phyloP scores from a whole-genome alignment of 768 basidiomycete genomes.

The Mycena venus region DNA sequence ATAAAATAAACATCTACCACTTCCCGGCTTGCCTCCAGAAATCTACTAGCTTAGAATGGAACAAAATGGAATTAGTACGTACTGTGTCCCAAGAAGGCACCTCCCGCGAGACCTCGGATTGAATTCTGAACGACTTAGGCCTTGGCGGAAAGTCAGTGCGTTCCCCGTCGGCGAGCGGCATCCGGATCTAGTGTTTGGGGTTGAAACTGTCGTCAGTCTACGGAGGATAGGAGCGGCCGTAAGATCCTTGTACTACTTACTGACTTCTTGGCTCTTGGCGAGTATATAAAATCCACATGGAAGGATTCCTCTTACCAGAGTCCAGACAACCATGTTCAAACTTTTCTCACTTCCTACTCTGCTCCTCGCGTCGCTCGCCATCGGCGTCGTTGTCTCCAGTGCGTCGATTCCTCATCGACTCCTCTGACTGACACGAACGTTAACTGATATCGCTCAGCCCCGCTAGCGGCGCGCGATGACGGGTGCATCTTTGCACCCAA shows the following conservation, averaged over 20 bases:
- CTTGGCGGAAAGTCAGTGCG: neutral
- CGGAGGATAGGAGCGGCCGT: neutral
- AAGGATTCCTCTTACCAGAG: slow-evolving; percentile 11
- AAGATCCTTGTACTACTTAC: slow-evolving; percentile 17
- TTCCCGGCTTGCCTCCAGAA: neutral
- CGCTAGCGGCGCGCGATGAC: slow-evolving; percentile 3
- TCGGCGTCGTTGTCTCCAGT: slow-evolving; percentile 20
- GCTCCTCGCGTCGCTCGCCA: slow-evolving; percentile 15
- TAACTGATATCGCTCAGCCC: slow-evolving; percentile 15
- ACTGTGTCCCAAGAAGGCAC: neutral
- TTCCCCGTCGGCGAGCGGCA: neutral
- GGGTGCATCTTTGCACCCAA: slow-evolving; percentile 18
- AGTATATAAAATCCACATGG: slow-evolving; percentile 15
- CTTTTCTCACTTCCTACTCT: slow-evolving; percentile 13
- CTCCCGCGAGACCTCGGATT: neutral
- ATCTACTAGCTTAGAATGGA: neutral
- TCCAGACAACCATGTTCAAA: slow-evolving; percentile 17
- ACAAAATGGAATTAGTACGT: neutral
- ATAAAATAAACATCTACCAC: neutral
- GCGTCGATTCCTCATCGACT: slow-evolving; percentile 7
- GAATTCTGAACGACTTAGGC: neutral
- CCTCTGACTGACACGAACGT: neutral
- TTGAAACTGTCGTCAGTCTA: neutral
- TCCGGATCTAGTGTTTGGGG: slow-evolving; percentile 1
- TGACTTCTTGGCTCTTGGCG: slow-evolving; percentile 9